These are phyloP conservation scores for Hymenoscyphus linearis DNA, from an alignment of 2,329 filamentous ascomycete genomes.

Conservation along the genomic window DNA sequence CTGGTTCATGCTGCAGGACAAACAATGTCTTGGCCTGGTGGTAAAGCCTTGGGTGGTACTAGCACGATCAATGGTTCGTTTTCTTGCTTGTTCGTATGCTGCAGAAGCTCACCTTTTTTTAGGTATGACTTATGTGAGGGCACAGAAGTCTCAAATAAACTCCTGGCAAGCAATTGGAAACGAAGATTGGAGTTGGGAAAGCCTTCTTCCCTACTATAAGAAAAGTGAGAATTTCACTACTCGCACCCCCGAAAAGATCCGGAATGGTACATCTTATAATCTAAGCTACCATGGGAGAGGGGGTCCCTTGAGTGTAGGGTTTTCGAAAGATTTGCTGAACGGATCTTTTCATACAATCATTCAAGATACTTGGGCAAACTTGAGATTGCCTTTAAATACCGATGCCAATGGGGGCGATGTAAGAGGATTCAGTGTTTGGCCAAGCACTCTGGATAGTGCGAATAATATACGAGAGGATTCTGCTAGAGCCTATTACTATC, in stretches of 20 bases:
- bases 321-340: slow-evolving; percentile 15
- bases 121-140: slow-evolving; percentile 19
- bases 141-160: slow-evolving; percentile 34
- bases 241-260: slow-evolving; percentile 25
- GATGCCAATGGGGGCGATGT: slow-evolving; percentile 18
- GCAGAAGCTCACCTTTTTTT: background rate
- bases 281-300: slow-evolving; percentile 12
- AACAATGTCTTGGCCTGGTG: slow-evolving; percentile 8
- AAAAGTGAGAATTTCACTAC: slow-evolving; percentile 23
- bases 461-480: slow-evolving; percentile 18
- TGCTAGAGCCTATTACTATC: slow-evolving; percentile 21
- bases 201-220: slow-evolving; percentile 41
- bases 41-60: slow-evolving; percentile 18
- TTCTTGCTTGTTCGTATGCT: background rate
- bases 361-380: slow-evolving; percentile 6
- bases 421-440: slow-evolving; percentile 15
- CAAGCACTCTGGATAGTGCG: slow-evolving; percentile 12
- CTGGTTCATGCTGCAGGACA: slow-evolving; percentile 13
- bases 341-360: slow-evolving; percentile 10
- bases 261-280: slow-evolving; percentile 5
- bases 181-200: slow-evolving; percentile 40
- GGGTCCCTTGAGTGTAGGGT: slow-evolving; percentile 18
- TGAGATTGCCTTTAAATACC: slow-evolving; percentile 11
- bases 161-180: slow-evolving; percentile 37
- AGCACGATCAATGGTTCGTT: slow-evolving; percentile 24